phyloP scores from a whole-genome alignment of 805 yeast species.

The Wickerhamiella vanderwaltii region DNA sequence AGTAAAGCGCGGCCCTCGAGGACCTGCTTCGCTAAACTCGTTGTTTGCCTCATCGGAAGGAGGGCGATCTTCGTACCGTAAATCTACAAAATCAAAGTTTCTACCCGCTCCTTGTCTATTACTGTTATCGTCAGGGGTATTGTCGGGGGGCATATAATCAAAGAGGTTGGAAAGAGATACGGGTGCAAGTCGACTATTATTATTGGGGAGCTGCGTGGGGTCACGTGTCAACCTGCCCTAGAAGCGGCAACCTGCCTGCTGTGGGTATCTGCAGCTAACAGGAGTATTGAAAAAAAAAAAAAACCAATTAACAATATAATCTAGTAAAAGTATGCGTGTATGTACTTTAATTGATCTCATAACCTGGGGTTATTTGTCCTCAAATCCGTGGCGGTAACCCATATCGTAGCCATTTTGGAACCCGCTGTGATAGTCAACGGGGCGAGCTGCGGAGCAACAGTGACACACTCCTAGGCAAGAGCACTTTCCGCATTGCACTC shows the following conservation, averaged over 20 bases:
- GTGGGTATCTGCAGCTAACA: no score
- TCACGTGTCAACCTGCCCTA: no score
- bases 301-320: neutral
- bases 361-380: no score
- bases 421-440: slow-evolving; percentile 5
- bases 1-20: slow-evolving; percentile 4
- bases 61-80: neutral
- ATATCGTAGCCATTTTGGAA: slow-evolving; percentile 7
- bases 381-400: slow-evolving; percentile 9
- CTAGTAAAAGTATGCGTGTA: neutral
- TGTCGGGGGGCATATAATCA: slow-evolving; percentile 10
- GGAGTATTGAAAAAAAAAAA: no score
- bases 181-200: no score
- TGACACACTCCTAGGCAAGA: slow-evolving; percentile 28
- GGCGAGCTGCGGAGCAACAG: slow-evolving; percentile 7
- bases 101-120: neutral
- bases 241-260: no score
- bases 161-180: no score
- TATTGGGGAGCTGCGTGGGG: no score
- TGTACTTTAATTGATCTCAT: neutral
- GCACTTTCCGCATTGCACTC: neutral
- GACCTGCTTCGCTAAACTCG: neutral
- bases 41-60: neutral
- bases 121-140: no score
- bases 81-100: neutral